Conservation (phyloP, 495 filamentous ascomycete species). For the Halenospora varia region DNA sequence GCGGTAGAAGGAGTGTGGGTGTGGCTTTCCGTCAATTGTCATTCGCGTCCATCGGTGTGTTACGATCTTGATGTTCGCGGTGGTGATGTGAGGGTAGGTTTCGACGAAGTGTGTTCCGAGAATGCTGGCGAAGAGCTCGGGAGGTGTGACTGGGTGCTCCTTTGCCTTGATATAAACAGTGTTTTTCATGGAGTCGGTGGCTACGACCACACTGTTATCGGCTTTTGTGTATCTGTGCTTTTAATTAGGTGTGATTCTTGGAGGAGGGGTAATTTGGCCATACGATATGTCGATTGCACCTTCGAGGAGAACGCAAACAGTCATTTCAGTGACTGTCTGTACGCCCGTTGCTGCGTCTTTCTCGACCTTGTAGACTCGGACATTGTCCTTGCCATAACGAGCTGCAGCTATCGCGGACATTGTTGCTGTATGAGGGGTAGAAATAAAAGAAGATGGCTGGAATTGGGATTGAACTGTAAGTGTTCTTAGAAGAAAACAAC, state of each 20-base stretch:
- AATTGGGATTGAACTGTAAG: background rate
- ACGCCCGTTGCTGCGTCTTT: conserved; percentile 66
- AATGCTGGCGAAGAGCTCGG: conserved; percentile 85
- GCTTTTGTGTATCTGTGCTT: conserved; percentile 73
- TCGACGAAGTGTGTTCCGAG: conserved; percentile 84
- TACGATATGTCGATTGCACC: conserved; percentile 88
- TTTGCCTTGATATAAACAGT: conserved; percentile 93
- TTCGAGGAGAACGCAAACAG: conserved; percentile 83
- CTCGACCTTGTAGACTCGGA: conserved; percentile 93
- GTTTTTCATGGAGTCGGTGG: conserved; percentile 98
- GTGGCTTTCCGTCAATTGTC: conserved; percentile 78
- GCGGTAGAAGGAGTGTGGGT: conserved; percentile 94
- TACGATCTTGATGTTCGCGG: conserved; percentile 72
- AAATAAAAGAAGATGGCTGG: background rate
- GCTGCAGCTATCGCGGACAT: conserved; percentile 66
- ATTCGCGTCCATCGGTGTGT: conserved; percentile 93
- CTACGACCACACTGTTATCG: conserved; percentile 93
- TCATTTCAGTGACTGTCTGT: conserved; percentile 92
- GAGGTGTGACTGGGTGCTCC: conserved; percentile 86
- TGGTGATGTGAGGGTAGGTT: conserved; percentile 81
- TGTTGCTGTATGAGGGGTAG: conserved; percentile 1
- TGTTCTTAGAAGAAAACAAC: background rate
- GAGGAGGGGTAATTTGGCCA: conserved; percentile 23
- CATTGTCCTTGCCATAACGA: conserved; percentile 95
- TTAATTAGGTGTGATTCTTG: conserved; percentile 11